Base-by-base conservation (phyloP, 805 yeast genomes). In the Ogataea trehalophila region DNA sequence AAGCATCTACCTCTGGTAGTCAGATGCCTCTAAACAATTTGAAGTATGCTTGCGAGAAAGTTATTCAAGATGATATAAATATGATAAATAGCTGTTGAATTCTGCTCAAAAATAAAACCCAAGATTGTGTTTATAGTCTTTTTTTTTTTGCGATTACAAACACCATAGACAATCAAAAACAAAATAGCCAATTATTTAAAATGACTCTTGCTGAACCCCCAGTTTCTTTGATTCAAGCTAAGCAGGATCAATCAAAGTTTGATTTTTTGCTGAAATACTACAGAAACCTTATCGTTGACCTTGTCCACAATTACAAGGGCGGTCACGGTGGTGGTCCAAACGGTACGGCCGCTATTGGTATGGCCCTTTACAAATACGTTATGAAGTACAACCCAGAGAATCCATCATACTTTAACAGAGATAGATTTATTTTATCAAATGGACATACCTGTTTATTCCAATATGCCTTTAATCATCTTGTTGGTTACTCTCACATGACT, bases 291-390 rank as follows among this genome's bases (percentile, higher is more conserved):
- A 55, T 68, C 20, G 70, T 69, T 11, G 69, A 65, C 46, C 52
- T 65, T 15, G 68, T 65, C 37, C 63, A 65, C 42, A 56, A 64
- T 42, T 65, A 58, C 49, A 65, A 66, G 29, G 71, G 74, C 53
- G 99, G 99, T 57, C 99, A 92, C 74, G 98, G 98, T 47, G 99
- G 99, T 74, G 98, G 98, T 43, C 98, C 98, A 61, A 82, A 94
- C 80, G 98, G 97, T 54, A 76, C 91, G 73, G 97, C 99, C 16
- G 96, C 97, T 42, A 84, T 90, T 52, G 96, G 97, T 52, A 96
- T 92, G 69, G 84, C 83, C 46, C 69, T 92, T 52, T 88, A 85
- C 81, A 79, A 81, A 68, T 79, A 80, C 37, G 71, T 43, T 64
- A 76, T 91, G 85, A 84, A 74, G 59, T 82, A 87, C 76, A 87